Conservation (phyloP, 495 filamentous ascomycete genomes). For the Melanomma pulvis-pyrius region DNA sequence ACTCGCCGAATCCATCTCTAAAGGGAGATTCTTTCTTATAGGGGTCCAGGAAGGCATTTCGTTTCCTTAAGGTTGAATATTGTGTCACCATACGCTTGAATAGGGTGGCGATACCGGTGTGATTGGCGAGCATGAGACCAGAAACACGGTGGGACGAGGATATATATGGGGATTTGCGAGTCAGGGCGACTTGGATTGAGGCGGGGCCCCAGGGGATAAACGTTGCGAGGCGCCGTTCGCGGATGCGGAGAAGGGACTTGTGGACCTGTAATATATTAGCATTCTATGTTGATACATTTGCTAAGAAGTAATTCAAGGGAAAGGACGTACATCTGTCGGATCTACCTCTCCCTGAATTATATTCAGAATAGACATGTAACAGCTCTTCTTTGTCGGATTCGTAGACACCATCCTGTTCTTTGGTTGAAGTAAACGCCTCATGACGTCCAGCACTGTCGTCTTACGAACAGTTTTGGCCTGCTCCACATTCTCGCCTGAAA, state of each 20-base stretch:
- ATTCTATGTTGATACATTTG: neutral
- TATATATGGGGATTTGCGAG: slow-evolving; percentile 94
- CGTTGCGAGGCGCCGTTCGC: slow-evolving; percentile 88
- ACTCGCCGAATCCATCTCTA: slow-evolving; percentile 85
- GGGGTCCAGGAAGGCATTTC: slow-evolving; percentile 92
- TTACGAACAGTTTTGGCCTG: slow-evolving; percentile 96
- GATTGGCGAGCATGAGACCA: slow-evolving; percentile 96
- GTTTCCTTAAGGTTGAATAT: slow-evolving; percentile 90
- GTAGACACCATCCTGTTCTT: slow-evolving; percentile 99
- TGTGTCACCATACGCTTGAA: slow-evolving; percentile 91
- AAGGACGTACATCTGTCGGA: slow-evolving; percentile 76
- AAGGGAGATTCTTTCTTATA: slow-evolving; percentile 96
- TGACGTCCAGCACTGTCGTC: slow-evolving; percentile 96
- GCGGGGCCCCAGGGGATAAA: slow-evolving; percentile 99
- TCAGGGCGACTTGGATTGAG: slow-evolving; percentile 94
- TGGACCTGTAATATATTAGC: slow-evolving; percentile 59
- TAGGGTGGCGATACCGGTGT: slow-evolving; percentile 94
- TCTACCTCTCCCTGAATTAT: slow-evolving; percentile 98
- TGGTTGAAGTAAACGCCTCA: slow-evolving; percentile 91
- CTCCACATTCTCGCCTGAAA: slow-evolving; percentile 92
- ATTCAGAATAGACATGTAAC: slow-evolving; percentile 98
- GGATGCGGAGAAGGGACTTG: slow-evolving; percentile 94
- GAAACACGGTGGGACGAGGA: slow-evolving; percentile 88
- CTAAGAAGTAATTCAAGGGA: neutral
- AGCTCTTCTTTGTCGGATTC: slow-evolving; percentile 91